A percentile compares a stretch with the other conserved stretches of the same genome.
These are phyloP conservation scores for Clausena lansium DNA, from an alignment of 345 rosid species.

Conservation along the genomic window DNA sequence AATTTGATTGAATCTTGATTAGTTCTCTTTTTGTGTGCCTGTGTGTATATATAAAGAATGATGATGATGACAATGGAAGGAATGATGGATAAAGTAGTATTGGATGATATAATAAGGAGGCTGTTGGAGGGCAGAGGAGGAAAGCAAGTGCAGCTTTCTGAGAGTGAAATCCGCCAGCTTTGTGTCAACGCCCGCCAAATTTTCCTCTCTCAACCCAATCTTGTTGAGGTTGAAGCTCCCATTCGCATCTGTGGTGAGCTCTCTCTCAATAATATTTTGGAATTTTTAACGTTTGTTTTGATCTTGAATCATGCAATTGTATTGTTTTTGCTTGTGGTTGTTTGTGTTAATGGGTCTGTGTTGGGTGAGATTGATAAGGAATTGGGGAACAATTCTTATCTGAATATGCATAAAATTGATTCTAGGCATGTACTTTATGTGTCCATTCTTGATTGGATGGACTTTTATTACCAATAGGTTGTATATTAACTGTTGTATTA, in stretches of 20 bases:
- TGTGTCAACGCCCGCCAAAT: constrained; percentile 93
- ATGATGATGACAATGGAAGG: constrained; percentile 73
- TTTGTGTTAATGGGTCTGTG: neutral
- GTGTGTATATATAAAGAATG: constrained; percentile 22
- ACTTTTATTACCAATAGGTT: neutral
- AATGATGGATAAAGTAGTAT: constrained; percentile 65
- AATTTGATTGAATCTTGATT: neutral
- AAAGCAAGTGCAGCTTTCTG: constrained; percentile 94
- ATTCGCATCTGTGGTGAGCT: constrained; percentile 82
- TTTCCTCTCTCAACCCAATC: constrained; percentile 82
- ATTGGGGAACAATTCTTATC: neutral
- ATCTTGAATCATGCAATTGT: neutral
- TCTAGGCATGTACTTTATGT: neutral
- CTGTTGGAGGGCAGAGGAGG: constrained; percentile 89
- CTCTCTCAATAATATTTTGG: constrained; percentile 10
- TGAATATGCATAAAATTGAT: neutral
- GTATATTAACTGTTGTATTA: constrained; percentile 3
- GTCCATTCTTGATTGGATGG: constrained; percentile 8
- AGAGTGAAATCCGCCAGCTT: constrained; percentile 96
- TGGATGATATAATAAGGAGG: constrained; percentile 96
- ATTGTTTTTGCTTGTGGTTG: neutral
- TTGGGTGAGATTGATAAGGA: neutral
- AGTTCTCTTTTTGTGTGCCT: neutral
- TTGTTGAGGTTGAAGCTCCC: constrained; percentile 82
- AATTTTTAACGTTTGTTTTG: neutral